Percentiles rank a stretch among this genome's conserved stretches.
Evolutionary conservation across 345 rosid species (phyloP).

Genomic region (Nasturtium officinale): DNA sequence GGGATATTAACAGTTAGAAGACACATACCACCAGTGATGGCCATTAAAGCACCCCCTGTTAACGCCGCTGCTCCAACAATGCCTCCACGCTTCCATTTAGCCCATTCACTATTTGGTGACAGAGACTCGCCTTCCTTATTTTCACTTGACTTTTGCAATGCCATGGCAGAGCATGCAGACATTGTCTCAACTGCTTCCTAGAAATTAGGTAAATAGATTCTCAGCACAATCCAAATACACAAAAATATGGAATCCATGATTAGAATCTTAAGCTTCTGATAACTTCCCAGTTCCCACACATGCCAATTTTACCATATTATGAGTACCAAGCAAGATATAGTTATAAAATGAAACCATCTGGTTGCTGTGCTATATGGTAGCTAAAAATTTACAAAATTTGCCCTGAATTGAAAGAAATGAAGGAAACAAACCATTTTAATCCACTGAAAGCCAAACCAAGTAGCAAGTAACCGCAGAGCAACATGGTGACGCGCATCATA

Average conservation of each 20-base stretch:
- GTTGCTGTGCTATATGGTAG: neutral
- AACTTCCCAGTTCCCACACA: constrained; percentile 5
- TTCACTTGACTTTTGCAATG: constrained; percentile 65
- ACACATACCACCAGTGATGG: constrained; percentile 85
- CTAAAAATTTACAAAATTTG: neutral
- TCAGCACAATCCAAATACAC: constrained; percentile 11
- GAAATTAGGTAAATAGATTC: neutral
- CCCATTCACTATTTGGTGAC: constrained; percentile 61
- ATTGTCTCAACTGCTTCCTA: constrained; percentile 65
- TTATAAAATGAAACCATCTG: neutral
- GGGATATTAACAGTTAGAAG: constrained; percentile 2
- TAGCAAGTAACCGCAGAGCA: constrained; percentile 76
- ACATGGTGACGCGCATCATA: constrained; percentile 95
- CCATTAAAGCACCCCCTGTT: constrained; percentile 94
- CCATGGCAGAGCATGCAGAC: constrained; percentile 95
- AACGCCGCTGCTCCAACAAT: constrained; percentile 95
- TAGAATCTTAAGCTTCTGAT: neutral
- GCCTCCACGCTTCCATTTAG: constrained; percentile 93
- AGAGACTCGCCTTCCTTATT: constrained; percentile 54
- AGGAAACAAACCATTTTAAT: constrained; percentile 67
- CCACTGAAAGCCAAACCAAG: constrained; percentile 89
- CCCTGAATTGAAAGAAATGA: constrained; percentile 5
- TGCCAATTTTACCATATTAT: neutral
- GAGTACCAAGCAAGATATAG: neutral
- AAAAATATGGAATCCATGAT: neutral